These are phyloP conservation scores for Trametes cubensis DNA, from an alignment of 768 basidiomycete species.

Conservation along the genomic window DNA sequence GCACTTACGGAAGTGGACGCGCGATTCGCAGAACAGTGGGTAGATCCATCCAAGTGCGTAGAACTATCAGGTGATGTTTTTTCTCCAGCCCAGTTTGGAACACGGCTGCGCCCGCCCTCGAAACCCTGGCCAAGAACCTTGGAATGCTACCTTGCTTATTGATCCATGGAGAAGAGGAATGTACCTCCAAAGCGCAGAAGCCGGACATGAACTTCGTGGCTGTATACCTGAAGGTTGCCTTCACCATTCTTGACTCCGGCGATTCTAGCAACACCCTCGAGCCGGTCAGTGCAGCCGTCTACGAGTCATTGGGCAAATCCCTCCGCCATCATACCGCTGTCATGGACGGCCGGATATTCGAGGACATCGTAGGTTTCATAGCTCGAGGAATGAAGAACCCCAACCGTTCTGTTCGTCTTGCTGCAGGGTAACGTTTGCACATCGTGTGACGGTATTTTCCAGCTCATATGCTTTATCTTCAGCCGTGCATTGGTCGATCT, in stretches of 20 bases:
- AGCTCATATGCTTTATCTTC: constrained; percentile 10
- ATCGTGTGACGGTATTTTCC: background rate
- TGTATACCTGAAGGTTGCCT: constrained; percentile 41
- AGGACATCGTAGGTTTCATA: constrained; percentile 42
- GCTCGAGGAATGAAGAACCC: constrained; percentile 53
- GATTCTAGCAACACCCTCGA: constrained; percentile 47
- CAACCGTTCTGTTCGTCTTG: constrained; percentile 62
- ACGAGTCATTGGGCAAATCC: constrained; percentile 21
- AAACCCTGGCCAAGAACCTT: constrained; percentile 35
- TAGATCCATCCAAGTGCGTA: background rate
- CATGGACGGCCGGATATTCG: constrained; percentile 27
- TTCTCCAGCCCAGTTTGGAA: constrained; percentile 42
- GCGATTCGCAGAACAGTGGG: constrained; percentile 37
- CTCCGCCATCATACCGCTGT: constrained; percentile 27
- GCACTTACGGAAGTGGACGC: constrained; percentile 50
- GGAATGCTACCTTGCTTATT: constrained; percentile 28
- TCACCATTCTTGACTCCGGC: constrained; percentile 50
- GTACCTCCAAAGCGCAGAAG: constrained; percentile 15
- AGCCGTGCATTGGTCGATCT: constrained; percentile 55
- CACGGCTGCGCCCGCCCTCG: constrained; percentile 35
- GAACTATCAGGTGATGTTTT: background rate
- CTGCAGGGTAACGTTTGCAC: constrained; percentile 61
- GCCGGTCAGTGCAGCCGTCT: constrained; percentile 41
- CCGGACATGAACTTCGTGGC: constrained; percentile 28
- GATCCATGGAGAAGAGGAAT: constrained; percentile 20